Evolutionary conservation across 257 asterid species (phyloP), one percentile per base, ranked within the genome.

Genomic region (Solanum medicagineum): DNA sequence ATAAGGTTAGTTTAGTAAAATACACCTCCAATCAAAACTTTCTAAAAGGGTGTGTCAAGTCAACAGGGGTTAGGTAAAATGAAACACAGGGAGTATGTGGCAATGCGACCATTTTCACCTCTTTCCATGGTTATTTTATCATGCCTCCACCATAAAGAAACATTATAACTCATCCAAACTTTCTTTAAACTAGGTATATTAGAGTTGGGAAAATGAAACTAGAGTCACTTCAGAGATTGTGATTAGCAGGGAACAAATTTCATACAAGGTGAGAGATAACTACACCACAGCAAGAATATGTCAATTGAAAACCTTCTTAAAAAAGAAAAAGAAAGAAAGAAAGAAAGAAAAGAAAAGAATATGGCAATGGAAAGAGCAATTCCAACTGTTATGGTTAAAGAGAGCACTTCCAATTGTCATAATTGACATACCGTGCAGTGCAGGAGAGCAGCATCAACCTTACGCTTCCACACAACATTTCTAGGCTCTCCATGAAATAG

Each of bases 401-500:
- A 22, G 60, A 47, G 63, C 16, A 77, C 83, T 51, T 51, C 7
- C 63, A 26, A 24, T 24, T 8, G 22, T 77, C 83, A 77, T 26
- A 77, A 49, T 8, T 20, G 81, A 83, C 91, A 29, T 92, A 96
- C 99, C 90, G 86, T 89, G 93, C 95, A 91, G 86, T 79, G 83
- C 84, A 84, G 81, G 79, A 94, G 91, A 86, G 98, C 97, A 85
- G 95, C 90, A 86, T 96, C 98, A 81, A 91, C 98, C 89, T 92
- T 93, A 87, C 98, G 99, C 90, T 96, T 96, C 97, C 97, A 94
- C 65, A 86, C 79, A 88, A 93, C 92, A 86, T 91, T 94, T 89
- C 98, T 91, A 69, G 98, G 97, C 88, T 90, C 95, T 42, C 92
- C 83, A 86, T 93, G 93, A 89, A 95, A 95, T 80, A 96, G 92